A percentile compares a stretch with the other conserved stretches of the same genome.
Evolutionary conservation across 2,329 filamentous ascomycete genomes (phyloP).

Genomic region (Pseudocercospora crystallina): DNA sequence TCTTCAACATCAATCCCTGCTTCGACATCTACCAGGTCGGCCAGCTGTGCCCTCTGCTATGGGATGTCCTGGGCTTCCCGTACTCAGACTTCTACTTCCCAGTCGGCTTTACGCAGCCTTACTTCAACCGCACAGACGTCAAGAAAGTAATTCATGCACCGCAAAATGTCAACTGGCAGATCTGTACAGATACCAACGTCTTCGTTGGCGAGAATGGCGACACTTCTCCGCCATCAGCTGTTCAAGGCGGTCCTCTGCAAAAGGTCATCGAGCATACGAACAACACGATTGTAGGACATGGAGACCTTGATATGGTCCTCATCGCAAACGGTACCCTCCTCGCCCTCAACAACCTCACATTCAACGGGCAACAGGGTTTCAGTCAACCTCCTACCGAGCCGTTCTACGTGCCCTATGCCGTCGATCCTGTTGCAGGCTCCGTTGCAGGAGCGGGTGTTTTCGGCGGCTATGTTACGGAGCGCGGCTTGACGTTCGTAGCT

Average conservation of each 20-base stretch:
- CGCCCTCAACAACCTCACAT: constrained; percentile 57
- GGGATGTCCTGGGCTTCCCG: constrained; percentile 17
- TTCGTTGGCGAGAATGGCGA: constrained; percentile 14
- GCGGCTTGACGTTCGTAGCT: constrained; percentile 49
- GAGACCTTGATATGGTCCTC: constrained; percentile 50
- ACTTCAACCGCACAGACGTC: constrained; percentile 56
- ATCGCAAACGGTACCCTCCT: constrained; percentile 54
- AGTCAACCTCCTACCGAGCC: constrained; percentile 41
- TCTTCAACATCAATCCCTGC: constrained; percentile 33
- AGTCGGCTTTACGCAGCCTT: constrained; percentile 28
- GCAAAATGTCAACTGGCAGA: constrained; percentile 27
- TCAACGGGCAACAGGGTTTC: constrained; percentile 51
- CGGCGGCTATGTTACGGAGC: constrained; percentile 44
- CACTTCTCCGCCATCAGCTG: constrained; percentile 23
- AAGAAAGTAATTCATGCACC: constrained; percentile 49
- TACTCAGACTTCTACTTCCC: constrained; percentile 11
- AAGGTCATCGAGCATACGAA: constrained; percentile 35
- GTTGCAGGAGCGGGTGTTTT: constrained; percentile 43
- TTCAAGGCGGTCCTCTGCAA: constrained; percentile 18
- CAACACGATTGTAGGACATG: constrained; percentile 34
- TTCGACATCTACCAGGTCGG: constrained; percentile 37
- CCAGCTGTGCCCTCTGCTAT: constrained; percentile 28
- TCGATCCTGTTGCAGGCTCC: constrained; percentile 41
- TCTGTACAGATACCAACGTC: constrained; percentile 35
- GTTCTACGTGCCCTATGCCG: constrained; percentile 48